phyloP scores from a whole-genome alignment of 805 yeast species.

The Zygosaccharomyces kombuchaensis region DNA sequence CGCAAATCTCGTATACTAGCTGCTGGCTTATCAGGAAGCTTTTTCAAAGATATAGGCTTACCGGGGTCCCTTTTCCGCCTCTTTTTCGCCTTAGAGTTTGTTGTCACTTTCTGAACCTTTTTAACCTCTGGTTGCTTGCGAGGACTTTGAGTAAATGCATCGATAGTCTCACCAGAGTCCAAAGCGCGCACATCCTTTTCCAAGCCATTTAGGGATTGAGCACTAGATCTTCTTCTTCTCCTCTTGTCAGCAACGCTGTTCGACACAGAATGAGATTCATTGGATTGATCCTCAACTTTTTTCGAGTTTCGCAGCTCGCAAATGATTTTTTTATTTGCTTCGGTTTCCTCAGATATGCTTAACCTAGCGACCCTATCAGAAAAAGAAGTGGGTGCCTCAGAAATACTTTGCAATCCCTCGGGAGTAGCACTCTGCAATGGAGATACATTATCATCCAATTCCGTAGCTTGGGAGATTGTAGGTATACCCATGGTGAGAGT shows the following conservation, averaged over 20 bases:
- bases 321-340: constrained; percentile 13
- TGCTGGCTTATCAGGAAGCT: not conserved
- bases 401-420: not conserved
- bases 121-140: not conserved
- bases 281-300: not conserved
- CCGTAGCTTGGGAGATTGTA: not conserved
- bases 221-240: constrained; percentile 32
- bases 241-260: constrained; percentile 9
- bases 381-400: constrained; percentile 7
- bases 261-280: not conserved
- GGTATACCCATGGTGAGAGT: not conserved
- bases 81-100: not conserved
- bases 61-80: not conserved
- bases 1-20: constrained; percentile 1
- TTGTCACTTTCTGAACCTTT: not conserved
- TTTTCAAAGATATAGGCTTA: not conserved
- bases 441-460: not conserved
- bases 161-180: not conserved
- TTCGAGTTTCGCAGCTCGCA: constrained; percentile 5
- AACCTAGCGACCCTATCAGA: constrained; percentile 25
- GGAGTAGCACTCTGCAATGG: not conserved
- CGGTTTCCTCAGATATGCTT: constrained; percentile 23
- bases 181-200: not conserved
- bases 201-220: constrained; percentile 10
- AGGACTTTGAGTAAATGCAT: not conserved